phyloP scores from a whole-genome alignment of 768 basidiomycete genomes.

The Pleurotus giganteus region DNA sequence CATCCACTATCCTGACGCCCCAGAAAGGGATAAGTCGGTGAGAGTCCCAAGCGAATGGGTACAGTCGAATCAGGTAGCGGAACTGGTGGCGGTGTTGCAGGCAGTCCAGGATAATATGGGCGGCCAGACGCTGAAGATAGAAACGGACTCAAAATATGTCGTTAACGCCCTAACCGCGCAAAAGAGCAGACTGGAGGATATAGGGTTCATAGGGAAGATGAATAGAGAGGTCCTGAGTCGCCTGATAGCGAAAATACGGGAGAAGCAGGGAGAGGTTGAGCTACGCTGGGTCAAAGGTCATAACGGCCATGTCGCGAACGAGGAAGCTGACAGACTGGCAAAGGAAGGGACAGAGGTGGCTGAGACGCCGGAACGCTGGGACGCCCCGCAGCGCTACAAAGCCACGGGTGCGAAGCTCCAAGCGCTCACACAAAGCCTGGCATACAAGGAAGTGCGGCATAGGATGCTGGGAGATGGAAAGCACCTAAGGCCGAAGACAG shows the following conservation, averaged over 20 bases:
- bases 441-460: conserved; percentile 14
- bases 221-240: conserved; percentile 17
- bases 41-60: conserved; percentile 11
- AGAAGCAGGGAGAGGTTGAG: conserved; percentile 12
- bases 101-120: conserved; percentile 4
- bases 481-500: background rate
- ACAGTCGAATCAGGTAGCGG: conserved; percentile 21
- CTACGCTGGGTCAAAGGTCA: conserved; percentile 27
- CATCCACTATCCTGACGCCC: conserved; percentile 3
- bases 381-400: background rate
- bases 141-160: conserved; percentile 21
- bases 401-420: conserved; percentile 15
- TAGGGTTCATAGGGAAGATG: conserved; percentile 18
- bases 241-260: conserved; percentile 9
- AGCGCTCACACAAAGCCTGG: conserved; percentile 16
- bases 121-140: conserved; percentile 11
- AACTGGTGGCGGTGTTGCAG: conserved; percentile 11
- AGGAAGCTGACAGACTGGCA: conserved; percentile 21
- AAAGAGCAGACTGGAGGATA: conserved; percentile 20
- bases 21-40: conserved; percentile 13
- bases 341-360: conserved; percentile 13
- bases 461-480: background rate
- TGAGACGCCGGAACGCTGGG: background rate
- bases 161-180: conserved; percentile 21
- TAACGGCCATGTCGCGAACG: conserved; percentile 15